Evolutionary conservation across 306 rosid genomes (phyloP).

Genomic region (Dalbergia oliveri): DNA sequence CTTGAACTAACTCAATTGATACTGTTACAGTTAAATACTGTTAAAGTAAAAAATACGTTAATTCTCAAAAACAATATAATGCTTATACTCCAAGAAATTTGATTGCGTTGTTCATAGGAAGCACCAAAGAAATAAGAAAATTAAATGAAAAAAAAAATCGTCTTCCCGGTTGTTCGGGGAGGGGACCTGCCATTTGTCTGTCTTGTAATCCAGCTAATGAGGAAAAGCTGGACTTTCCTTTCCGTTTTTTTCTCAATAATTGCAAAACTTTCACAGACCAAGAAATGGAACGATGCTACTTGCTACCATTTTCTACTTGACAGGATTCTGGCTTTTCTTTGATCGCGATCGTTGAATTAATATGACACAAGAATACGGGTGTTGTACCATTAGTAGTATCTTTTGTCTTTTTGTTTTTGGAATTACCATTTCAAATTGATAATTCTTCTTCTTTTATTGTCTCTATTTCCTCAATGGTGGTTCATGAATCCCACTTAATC

Average conservation of each 20-base stretch:
- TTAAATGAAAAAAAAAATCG: not conserved
- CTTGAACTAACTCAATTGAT: not conserved
- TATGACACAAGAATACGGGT: not conserved
- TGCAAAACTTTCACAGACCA: slow-evolving; percentile 11
- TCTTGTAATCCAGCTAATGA: slow-evolving; percentile 5
- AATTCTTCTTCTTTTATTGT: not conserved
- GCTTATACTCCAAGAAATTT: not conserved
- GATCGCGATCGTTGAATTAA: slow-evolving; percentile 32
- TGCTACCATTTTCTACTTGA: slow-evolving; percentile 4
- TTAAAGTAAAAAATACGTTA: too few relatives aligned
- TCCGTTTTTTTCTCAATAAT: not conserved
- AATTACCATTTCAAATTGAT: slow-evolving; percentile 1
- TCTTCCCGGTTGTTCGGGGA: not conserved
- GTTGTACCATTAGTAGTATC: not conserved
- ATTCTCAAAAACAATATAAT: not conserved
- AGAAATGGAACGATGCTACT: not conserved
- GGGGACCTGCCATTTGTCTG: slow-evolving; percentile 1
- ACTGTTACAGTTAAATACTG: not conserved
- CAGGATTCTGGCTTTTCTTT: slow-evolving; percentile 9
- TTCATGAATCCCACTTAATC: slow-evolving; percentile 24
- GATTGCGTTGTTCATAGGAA: not conserved
- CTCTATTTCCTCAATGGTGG: not conserved
- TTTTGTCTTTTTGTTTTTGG: slow-evolving; percentile 1
- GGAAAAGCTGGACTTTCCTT: not conserved
- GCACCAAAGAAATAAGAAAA: too few relatives aligned